These are phyloP conservation scores for Lasiodiplodia theobromae DNA, from an alignment of 2,329 filamentous ascomycete species.

Conservation along the genomic window DNA sequence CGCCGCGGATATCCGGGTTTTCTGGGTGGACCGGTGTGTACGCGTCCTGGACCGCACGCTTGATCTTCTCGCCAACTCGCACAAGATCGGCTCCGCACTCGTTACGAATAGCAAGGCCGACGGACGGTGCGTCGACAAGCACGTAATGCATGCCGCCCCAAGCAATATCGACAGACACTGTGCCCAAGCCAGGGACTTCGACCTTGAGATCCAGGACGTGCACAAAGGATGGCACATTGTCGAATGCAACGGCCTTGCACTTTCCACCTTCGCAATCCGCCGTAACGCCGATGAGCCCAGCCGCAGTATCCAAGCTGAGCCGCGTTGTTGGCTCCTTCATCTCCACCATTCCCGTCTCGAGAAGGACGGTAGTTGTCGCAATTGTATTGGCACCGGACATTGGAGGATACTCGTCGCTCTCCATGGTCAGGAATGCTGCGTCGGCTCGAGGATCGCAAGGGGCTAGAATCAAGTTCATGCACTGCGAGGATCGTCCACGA, in stretches of 20 bases:
- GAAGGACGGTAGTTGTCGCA: constrained; percentile 52
- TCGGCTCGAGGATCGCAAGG: constrained; percentile 55
- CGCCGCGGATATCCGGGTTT: constrained; percentile 51
- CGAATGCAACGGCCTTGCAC: constrained; percentile 53
- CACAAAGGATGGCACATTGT: constrained; percentile 56
- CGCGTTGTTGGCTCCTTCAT: constrained; percentile 55
- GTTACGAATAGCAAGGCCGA: constrained; percentile 47
- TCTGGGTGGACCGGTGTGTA: constrained; percentile 53
- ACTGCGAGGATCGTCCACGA: constrained; percentile 52
- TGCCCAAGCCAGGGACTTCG: constrained; percentile 51
- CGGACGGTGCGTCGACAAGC: constrained; percentile 49
- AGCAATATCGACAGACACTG: constrained; percentile 52
- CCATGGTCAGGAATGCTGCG: constrained; percentile 56
- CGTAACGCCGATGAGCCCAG: constrained; percentile 51
- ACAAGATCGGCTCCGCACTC: constrained; percentile 47
- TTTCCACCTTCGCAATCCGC: constrained; percentile 54
- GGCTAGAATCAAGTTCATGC: constrained; percentile 51
- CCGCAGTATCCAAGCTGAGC: constrained; percentile 54
- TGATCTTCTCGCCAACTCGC: constrained; percentile 54
- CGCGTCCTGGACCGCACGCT: constrained; percentile 45
- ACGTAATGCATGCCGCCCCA: constrained; percentile 58
- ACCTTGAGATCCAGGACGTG: constrained; percentile 50
- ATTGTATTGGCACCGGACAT: constrained; percentile 58
- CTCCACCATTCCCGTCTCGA: constrained; percentile 57
- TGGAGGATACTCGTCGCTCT: constrained; percentile 54